These are phyloP conservation scores for Picea sitchensis DNA, from an alignment of 75 land plant genomes.

Conservation along the genomic window DNA sequence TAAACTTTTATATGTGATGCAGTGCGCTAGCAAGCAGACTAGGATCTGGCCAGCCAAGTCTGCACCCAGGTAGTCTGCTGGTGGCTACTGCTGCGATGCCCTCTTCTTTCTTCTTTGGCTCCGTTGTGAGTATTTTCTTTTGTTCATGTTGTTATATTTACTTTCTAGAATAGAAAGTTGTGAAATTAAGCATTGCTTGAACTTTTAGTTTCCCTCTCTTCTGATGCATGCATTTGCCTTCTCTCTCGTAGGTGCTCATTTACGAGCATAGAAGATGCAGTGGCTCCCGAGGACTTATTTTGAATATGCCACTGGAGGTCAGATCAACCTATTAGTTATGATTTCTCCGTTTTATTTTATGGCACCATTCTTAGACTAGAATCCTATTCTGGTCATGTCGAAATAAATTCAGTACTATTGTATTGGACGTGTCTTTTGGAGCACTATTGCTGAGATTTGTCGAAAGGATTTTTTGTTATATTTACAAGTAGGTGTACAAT, in stretches of 20 bases:
- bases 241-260: constrained; percentile 20
- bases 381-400: background rate
- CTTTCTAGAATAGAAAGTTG: background rate
- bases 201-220: background rate
- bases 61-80: constrained; percentile 34
- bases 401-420: background rate
- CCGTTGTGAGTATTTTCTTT: constrained; percentile 24
- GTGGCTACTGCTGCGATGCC: constrained; percentile 41
- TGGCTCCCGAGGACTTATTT: constrained; percentile 36
- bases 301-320: constrained; percentile 34
- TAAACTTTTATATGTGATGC: constrained; percentile 7
- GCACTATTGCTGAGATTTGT: background rate
- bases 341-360: background rate
- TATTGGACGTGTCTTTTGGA: too few species aligned
- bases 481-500: background rate
- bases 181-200: background rate
- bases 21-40: constrained; percentile 24
- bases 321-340: background rate
- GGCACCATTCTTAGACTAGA: constrained; percentile 9
- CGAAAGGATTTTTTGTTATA: background rate
- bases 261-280: constrained; percentile 42
- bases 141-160: background rate
- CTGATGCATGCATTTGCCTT: background rate
- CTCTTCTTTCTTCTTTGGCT: constrained; percentile 34
- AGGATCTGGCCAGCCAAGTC: constrained; percentile 15